phyloP scores from a whole-genome alignment of 345 rosid genomes.

The Dipteronia dyeriana region DNA sequence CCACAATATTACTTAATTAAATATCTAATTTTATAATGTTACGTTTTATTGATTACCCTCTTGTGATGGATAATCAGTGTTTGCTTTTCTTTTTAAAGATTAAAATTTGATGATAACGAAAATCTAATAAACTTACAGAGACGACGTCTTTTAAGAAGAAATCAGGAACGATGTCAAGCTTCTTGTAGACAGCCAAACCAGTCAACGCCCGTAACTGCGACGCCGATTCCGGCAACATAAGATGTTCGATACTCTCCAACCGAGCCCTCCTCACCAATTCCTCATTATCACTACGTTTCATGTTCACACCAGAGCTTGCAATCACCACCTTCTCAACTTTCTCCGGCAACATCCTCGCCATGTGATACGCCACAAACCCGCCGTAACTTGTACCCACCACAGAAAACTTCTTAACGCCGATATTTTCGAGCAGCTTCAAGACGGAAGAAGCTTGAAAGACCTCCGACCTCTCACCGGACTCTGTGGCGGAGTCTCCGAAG shows the following conservation, averaged over 20 bases:
- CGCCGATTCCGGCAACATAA: constrained; percentile 73
- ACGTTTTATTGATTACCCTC: not conserved
- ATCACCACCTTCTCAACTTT: constrained; percentile 80
- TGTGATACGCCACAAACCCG: constrained; percentile 79
- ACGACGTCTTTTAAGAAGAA: constrained; percentile 59
- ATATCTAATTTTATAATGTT: too few relatives aligned
- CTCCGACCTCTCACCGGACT: constrained; percentile 65
- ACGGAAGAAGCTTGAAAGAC: constrained; percentile 66
- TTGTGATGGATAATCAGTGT: not conserved
- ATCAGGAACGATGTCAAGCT: constrained; percentile 50
- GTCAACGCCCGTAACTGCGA: constrained; percentile 55
- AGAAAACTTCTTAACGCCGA: constrained; percentile 47
- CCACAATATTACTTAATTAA: too few relatives aligned
- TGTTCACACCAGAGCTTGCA: constrained; percentile 78
- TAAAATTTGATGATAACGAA: not conserved
- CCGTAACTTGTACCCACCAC: constrained; percentile 91
- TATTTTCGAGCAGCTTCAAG: constrained; percentile 52
- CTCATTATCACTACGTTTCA: constrained; percentile 53
- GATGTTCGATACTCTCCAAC: constrained; percentile 47
- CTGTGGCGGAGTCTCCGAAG: constrained; percentile 66
- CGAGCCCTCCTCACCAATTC: constrained; percentile 50
- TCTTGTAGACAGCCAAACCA: constrained; percentile 45
- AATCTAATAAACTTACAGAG: constrained; percentile 41
- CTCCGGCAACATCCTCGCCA: constrained; percentile 72
- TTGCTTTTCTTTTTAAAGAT: too few relatives aligned